Percentiles rank a stretch among this genome's conserved stretches.
Evolutionary conservation across 2,329 filamentous ascomycete genomes (phyloP).

Genomic region (Penicillium brasilianum): DNA sequence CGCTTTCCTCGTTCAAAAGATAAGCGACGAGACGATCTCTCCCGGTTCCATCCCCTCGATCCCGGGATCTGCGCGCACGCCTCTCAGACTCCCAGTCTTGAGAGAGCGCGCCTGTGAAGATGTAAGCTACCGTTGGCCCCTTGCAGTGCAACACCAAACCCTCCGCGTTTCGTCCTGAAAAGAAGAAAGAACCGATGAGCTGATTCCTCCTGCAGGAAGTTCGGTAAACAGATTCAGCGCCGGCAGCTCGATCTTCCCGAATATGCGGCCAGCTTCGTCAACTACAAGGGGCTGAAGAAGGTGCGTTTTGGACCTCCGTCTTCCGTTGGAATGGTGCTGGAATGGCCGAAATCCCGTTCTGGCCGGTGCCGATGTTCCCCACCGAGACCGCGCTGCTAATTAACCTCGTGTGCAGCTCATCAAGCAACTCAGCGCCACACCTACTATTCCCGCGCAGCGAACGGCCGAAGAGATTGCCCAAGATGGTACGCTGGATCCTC

Average conservation of each 20-base stretch:
- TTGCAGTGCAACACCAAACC: neutral
- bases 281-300: conserved; percentile 99
- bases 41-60: conserved; percentile 2
- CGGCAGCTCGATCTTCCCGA: conserved; percentile 98
- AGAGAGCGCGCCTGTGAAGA: conserved; percentile 20
- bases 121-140: conserved; percentile 16
- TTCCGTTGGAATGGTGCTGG: neutral
- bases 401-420: conserved; percentile 73
- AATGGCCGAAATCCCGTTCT: neutral
- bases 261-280: conserved; percentile 98
- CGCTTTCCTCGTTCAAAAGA: neutral
- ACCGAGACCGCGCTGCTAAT: conserved; percentile 14
- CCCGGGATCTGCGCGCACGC: conserved; percentile 1
- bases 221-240: conserved; percentile 99
- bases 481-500: conserved; percentile 68
- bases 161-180: neutral
- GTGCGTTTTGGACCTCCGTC: conserved; percentile 52
- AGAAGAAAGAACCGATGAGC: neutral
- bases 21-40: neutral
- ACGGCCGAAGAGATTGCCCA: conserved; percentile 48
- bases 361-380: neutral
- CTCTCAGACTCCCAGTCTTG: conserved; percentile 1
- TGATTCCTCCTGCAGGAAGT: conserved; percentile 73
- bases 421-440: conserved; percentile 94
- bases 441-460: conserved; percentile 78